phyloP scores from a whole-genome alignment of 768 basidiomycete species.

The Podaxis sp. region DNA sequence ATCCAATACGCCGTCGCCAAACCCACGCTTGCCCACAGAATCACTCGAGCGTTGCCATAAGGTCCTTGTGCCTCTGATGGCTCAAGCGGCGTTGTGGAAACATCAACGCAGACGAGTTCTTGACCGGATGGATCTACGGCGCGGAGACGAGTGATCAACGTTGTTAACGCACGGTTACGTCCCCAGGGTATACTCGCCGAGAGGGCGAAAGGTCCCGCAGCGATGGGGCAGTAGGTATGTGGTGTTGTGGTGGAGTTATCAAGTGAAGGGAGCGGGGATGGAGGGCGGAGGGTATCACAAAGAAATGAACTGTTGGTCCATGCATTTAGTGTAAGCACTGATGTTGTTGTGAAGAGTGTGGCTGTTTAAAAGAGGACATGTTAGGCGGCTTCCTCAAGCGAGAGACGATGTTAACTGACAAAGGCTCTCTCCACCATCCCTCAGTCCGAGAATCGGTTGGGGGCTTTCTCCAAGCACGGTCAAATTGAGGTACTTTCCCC shows the following conservation, averaged over 20 bases:
- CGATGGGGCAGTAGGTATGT: slow-evolving; percentile 70
- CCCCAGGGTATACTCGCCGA: slow-evolving; percentile 70
- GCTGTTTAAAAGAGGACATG: slow-evolving; percentile 43
- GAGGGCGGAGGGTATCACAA: slow-evolving; percentile 76
- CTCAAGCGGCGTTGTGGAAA: slow-evolving; percentile 73
- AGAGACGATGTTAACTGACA: slow-evolving; percentile 42
- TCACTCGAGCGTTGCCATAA: slow-evolving; percentile 64
- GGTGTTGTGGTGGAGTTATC: slow-evolving; percentile 26
- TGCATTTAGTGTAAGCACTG: slow-evolving; percentile 75
- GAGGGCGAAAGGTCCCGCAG: slow-evolving; percentile 79
- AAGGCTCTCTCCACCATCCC: slow-evolving; percentile 60
- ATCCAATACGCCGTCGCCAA: slow-evolving; percentile 81
- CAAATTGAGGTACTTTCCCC: slow-evolving; percentile 58
- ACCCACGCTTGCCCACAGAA: slow-evolving; percentile 73
- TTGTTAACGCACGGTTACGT: slow-evolving; percentile 69
- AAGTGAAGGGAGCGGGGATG: slow-evolving; percentile 61
- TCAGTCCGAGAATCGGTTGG: slow-evolving; percentile 55
- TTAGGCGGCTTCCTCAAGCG: background rate
- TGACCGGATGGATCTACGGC: slow-evolving; percentile 85
- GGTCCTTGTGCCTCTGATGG: slow-evolving; percentile 36
- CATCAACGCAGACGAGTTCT: slow-evolving; percentile 80
- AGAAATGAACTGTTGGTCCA: slow-evolving; percentile 71
- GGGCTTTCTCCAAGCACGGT: slow-evolving; percentile 68
- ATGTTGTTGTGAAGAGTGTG: slow-evolving; percentile 83
- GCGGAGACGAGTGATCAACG: slow-evolving; percentile 79